Base-by-base conservation (phyloP, 2,329 filamentous ascomycete genomes). In the Blastomyces parvus region DNA sequence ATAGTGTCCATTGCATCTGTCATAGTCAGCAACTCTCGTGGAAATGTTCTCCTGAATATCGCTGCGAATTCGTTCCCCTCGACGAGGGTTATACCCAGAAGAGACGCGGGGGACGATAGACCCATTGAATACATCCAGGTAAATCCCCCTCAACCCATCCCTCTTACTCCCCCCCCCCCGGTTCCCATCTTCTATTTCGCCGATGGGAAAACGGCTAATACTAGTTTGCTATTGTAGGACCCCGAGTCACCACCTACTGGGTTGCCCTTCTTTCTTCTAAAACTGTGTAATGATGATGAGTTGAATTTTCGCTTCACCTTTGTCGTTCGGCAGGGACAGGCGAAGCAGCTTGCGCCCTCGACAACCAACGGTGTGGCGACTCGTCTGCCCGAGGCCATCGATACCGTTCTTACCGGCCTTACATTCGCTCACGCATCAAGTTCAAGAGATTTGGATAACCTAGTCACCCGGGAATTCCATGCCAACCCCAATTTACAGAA, bases 401-500 rank as follows among this genome's bases (percentile, higher is more conserved):
- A 97, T 70, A 94, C 91, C 2, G 82, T 83, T 62, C 89, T 99
- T 70, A 91, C 88, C 65, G 91, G 93, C 60, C 82, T 99, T 66
- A 99, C 94, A 9, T 97, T 92, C 74, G 88, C 95, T 66, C 93
- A 93, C 74, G 93, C 90, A 52, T 90, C 92, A 0, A 96, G 87
- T 61, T 79, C 86, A 40, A 89, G 85, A 76, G 94, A 99, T 71
- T 85, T 99, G 62, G 94, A 97, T 72, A 97, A 94, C 68, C 80
- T 99, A 57, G 88, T 97, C 58, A 97, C 93, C 19, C 84, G 92
- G 69, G 94, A 99, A 75, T 97, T 99, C 71, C 91, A 97, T 69
- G 91, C 93, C 68, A 91, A 99, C 72, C 94, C 94, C 0, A 99
- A 99, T 72, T 81, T 99, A 63, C 94, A 99, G 80, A 97, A 96